Base-by-base conservation (phyloP, 495 filamentous ascomycete genomes). In the Podospora conica region DNA sequence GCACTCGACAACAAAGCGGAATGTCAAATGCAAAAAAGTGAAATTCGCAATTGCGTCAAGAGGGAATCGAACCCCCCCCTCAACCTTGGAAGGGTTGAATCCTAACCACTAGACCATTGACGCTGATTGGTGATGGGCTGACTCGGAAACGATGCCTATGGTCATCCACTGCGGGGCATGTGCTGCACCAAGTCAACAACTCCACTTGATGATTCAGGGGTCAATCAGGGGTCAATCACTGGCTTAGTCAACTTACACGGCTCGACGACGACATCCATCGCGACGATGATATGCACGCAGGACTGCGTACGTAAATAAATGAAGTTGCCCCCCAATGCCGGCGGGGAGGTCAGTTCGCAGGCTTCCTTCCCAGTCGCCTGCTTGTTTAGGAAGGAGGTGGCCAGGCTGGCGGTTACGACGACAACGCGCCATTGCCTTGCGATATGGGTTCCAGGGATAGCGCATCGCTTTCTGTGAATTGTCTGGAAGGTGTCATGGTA, bases 381-480 rank as follows among this genome's bases (percentile, higher is more conserved):
- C 62, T 64, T 64, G n/a, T 27, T 58, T 64, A 64, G 62, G 62
- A 53, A 64, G 62, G 62, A 64, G 62, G 20, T 22, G 25, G 62
- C 15, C 12, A 31, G 15, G n/a, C 25, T 15, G n/a, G 21, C 53
- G 20, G 54, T 64, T 23, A 58, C 56, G 56, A 58, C 56, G n/a
- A 48, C 40, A 18, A 15, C 11, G 12, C 40, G 40, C 5, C 5
- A 2, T 31, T 18, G n/a, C 25, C 25, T 27, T 27, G 40, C 15
- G 8, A 8, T 15, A 48, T 48, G 8, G 5, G 5, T 10, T 7
- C 8, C 40, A 48, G 18, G 33, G 40, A n/a, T 48, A 18, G 40
- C 40, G 18, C 18, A 48, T 48, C 40, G 40, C 10, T 31, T 48
- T 9, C 18, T n/a, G 18, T 48, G 18, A n/a, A n/a, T 48, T 48